These are phyloP conservation scores for Nevesoporus exiguus DNA, from an alignment of 768 basidiomycete genomes.

Conservation along the genomic window DNA sequence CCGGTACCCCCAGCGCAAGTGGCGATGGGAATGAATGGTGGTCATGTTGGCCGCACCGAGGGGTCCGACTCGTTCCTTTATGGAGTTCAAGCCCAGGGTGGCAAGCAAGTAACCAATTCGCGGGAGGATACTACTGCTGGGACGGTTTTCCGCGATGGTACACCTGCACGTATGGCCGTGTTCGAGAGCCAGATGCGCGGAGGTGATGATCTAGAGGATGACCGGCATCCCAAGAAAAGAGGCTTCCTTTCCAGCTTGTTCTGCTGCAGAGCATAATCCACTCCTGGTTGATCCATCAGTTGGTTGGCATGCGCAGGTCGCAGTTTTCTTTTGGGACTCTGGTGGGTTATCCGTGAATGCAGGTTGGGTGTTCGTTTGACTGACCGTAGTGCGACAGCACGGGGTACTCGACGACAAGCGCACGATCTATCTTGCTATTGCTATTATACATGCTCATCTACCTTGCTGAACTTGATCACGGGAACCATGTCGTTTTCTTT, in stretches of 20 bases:
- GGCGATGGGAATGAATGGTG: slow-evolving; percentile 37
- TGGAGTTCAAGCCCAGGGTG: slow-evolving; percentile 43
- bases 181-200: slow-evolving; percentile 68
- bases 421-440: slow-evolving; percentile 33
- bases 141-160: slow-evolving; percentile 32
- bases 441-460: slow-evolving; percentile 34
- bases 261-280: slow-evolving; percentile 62
- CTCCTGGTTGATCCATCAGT: slow-evolving; percentile 24
- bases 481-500: slow-evolving; percentile 28
- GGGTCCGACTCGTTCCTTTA: slow-evolving; percentile 71
- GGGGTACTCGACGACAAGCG: slow-evolving; percentile 30
- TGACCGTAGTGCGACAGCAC: slow-evolving; percentile 14
- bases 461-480: slow-evolving; percentile 28
- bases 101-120: slow-evolving; percentile 49
- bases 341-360: slow-evolving; percentile 13
- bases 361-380: background rate
- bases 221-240: slow-evolving; percentile 58
- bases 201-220: slow-evolving; percentile 59
- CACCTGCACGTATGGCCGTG: slow-evolving; percentile 52
- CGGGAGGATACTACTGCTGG: slow-evolving; percentile 51
- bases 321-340: slow-evolving; percentile 24
- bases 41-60: slow-evolving; percentile 44
- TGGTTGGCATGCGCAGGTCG: slow-evolving; percentile 29
- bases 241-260: slow-evolving; percentile 61
- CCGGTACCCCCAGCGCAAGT: slow-evolving; percentile 37